Evolutionary conservation across 2,329 filamentous ascomycete genomes (phyloP).

Genomic region (Fusarium verticillioides): DNA sequence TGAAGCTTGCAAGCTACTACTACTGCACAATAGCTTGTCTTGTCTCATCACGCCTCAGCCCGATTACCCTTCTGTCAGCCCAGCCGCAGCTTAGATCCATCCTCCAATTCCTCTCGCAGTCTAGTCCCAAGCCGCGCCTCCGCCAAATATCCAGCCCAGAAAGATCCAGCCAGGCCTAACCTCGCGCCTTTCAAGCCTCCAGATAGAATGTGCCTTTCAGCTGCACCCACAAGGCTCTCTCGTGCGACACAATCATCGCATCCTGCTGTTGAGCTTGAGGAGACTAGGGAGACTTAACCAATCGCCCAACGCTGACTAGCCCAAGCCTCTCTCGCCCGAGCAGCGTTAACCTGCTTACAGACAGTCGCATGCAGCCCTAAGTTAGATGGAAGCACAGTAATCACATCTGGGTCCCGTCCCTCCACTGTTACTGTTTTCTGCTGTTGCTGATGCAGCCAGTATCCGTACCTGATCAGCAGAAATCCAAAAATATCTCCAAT

Average conservation of each 20-base stretch:
- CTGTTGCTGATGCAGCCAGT: not conserved
- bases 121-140: slow-evolving; percentile 37
- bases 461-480: slow-evolving; percentile 20
- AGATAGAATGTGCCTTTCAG: slow-evolving; percentile 12
- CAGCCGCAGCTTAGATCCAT: slow-evolving; percentile 31
- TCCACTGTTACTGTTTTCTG: not conserved
- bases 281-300: not conserved
- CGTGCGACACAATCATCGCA: not conserved
- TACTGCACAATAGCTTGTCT: not conserved
- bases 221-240: slow-evolving; percentile 8
- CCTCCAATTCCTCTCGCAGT: slow-evolving; percentile 22
- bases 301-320: slow-evolving; percentile 3
- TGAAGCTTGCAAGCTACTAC: not conserved
- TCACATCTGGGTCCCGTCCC: slow-evolving; percentile 13
- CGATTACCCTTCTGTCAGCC: slow-evolving; percentile 27
- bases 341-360: not conserved
- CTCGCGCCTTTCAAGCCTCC: slow-evolving; percentile 26
- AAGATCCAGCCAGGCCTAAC: slow-evolving; percentile 34
- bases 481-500: slow-evolving; percentile 31
- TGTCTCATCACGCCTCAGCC: slow-evolving; percentile 26
- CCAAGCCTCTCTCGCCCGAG: slow-evolving; percentile 3
- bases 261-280: not conserved
- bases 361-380: slow-evolving; percentile 1
- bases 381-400: not conserved
- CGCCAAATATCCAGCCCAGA: slow-evolving; percentile 37